Percentiles rank a stretch among this genome's conserved stretches.
Evolutionary conservation across 2,329 filamentous ascomycete genomes (phyloP).

Genomic region (Penicillium janthinellum): DNA sequence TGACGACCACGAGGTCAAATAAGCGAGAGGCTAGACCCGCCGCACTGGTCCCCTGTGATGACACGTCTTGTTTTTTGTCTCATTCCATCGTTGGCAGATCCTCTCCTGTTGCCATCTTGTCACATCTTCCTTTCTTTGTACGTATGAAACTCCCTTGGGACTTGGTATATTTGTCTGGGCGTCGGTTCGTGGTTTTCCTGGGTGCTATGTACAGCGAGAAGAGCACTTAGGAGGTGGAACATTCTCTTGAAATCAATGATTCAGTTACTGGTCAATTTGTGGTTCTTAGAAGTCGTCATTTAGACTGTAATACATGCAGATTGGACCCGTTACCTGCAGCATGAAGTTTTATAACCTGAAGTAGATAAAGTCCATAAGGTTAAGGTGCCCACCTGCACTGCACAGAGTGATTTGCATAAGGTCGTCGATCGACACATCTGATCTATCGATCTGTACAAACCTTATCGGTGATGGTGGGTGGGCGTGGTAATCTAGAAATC

Average conservation of each 20-base stretch:
- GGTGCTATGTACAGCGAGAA: constrained; percentile 28
- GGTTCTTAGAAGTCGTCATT: too few species aligned
- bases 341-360: not conserved
- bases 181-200: constrained; percentile 13
- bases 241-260: constrained; percentile 19
- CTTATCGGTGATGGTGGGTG: too few species aligned
- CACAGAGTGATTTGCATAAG: not conserved
- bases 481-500: too few species aligned
- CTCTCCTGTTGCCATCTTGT: constrained; percentile 3
- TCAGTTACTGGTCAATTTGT: not conserved
- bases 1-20: constrained; percentile 48
- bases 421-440: not conserved
- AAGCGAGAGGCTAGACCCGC: constrained; percentile 11
- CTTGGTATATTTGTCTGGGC: constrained; percentile 23
- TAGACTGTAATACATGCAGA: not conserved
- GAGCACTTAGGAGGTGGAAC: constrained; percentile 15
- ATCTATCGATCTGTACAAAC: not conserved
- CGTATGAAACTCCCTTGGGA: constrained; percentile 22
- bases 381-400: too few species aligned
- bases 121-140: constrained; percentile 25
- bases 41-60: constrained; percentile 5
- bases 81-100: constrained; percentile 3
- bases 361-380: not conserved
- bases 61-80: constrained; percentile 12
- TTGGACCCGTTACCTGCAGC: too few species aligned